phyloP scores from a whole-genome alignment of 2,329 filamentous ascomycete species.

The Colletotrichum simmondsii region DNA sequence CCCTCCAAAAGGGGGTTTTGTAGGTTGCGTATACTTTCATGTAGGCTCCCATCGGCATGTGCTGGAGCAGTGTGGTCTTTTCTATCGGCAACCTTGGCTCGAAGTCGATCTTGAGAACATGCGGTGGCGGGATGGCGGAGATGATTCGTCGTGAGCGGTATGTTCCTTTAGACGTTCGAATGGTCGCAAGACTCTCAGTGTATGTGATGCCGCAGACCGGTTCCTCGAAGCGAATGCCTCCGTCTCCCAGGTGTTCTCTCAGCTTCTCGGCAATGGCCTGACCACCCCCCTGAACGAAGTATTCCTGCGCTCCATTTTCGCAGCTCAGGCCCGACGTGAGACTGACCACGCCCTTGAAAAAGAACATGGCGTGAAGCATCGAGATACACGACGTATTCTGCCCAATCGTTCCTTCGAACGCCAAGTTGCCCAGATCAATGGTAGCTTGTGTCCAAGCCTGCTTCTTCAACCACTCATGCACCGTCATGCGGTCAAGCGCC shows the following conservation, averaged over 20 bases:
- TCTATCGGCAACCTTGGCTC: conserved; percentile 30
- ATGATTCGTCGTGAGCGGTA: conserved; percentile 20
- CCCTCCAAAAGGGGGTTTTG: conserved; percentile 33
- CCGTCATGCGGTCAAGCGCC: conserved; percentile 22
- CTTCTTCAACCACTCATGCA: conserved; percentile 22
- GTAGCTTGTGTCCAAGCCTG: conserved; percentile 15
- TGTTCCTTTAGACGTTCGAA: conserved; percentile 9
- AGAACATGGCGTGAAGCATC: conserved; percentile 34
- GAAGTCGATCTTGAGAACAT: conserved; percentile 27
- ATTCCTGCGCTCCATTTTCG: conserved; percentile 26
- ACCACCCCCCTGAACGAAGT: conserved; percentile 28
- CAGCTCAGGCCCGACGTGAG: conserved; percentile 11
- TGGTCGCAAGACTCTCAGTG: conserved; percentile 18
- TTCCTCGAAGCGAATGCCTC: conserved; percentile 22
- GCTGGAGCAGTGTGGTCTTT: conserved; percentile 21
- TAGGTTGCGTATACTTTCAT: conserved; percentile 33
- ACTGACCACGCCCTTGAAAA: conserved; percentile 20
- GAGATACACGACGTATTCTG: conserved; percentile 24
- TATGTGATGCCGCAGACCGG: conserved; percentile 19
- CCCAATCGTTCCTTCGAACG: conserved; percentile 24
- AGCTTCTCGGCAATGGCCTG: conserved; percentile 33
- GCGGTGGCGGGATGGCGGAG: conserved; percentile 29
- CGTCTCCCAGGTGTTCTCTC: conserved; percentile 10
- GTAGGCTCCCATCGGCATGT: conserved; percentile 33
- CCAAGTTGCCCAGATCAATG: conserved; percentile 17